Evolutionary conservation across 2,329 filamentous ascomycete genomes (phyloP).

Genomic region (Colletotrichum coccodes): DNA sequence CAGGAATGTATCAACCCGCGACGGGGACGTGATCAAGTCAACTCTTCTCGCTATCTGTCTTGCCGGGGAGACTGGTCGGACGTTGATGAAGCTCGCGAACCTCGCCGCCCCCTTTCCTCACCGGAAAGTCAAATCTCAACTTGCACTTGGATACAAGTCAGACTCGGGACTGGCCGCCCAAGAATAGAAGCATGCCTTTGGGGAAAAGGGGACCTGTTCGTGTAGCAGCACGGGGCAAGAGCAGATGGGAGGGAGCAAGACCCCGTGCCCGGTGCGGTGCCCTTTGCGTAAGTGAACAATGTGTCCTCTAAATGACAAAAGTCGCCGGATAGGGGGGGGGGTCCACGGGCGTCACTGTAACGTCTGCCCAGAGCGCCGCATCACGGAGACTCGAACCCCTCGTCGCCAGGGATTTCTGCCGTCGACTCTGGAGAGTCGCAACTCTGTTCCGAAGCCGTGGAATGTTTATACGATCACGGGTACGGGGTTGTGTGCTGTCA

Average conservation of each 20-base stretch:
- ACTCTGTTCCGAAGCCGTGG: not conserved
- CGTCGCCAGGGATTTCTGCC: not conserved
- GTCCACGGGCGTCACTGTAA: not conserved
- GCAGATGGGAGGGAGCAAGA: not conserved
- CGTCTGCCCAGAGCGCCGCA: slow-evolving; percentile 7
- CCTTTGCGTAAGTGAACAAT: not conserved
- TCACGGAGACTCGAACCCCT: no score
- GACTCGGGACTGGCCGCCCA: not conserved
- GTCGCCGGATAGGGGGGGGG: not conserved
- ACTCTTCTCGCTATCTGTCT: not conserved
- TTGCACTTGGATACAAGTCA: not conserved
- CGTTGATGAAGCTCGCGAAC: not conserved
- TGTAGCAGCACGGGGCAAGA: not conserved
- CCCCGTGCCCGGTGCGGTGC: not conserved
- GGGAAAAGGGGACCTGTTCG: not conserved
- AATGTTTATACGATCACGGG: not conserved
- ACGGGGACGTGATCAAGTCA: no score
- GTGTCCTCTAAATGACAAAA: not conserved
- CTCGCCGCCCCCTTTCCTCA: not conserved
- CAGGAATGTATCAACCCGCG: no score
- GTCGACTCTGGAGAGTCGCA: no score
- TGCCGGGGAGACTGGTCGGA: not conserved
- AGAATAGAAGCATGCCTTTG: not conserved
- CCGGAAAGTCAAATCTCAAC: no score
- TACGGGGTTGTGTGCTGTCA: no score